Conservation (phyloP, 139 green algal species). For the Pseudopediastrum boryanum region DNA sequence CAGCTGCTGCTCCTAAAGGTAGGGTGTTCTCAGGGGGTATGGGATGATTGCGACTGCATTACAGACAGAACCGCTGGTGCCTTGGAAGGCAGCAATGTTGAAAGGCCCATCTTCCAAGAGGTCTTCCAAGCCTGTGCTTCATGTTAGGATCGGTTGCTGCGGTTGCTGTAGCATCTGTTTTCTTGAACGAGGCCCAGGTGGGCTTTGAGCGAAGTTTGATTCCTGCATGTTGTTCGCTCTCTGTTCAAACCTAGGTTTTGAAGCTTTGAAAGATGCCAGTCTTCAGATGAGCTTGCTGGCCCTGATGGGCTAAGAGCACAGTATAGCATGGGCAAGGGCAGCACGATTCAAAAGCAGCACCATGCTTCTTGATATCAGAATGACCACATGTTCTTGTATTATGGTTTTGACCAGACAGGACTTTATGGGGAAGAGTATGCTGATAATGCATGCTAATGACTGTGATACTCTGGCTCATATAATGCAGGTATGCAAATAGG, state of each 20-base stretch:
- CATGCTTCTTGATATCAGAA: neutral
- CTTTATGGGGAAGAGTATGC: neutral
- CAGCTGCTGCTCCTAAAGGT: conserved; percentile 1
- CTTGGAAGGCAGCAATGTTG: neutral
- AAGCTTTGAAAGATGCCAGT: no score
- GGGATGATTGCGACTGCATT: neutral
- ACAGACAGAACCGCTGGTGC: neutral
- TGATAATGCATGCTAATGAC: conserved; percentile 16
- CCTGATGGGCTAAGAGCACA: no score
- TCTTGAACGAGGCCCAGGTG: no score
- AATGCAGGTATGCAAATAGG: conserved; percentile 40
- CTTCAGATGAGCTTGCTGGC: no score
- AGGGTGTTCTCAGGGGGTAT: no score
- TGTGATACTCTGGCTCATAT: conserved; percentile 1
- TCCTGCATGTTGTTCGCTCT: no score
- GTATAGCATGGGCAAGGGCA: no score
- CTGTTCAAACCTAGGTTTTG: no score
- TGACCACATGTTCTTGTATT: neutral
- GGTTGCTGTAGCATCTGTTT: neutral
- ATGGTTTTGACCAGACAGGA: neutral
- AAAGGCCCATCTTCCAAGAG: neutral
- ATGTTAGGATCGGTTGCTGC: neutral
- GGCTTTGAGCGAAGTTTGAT: no score
- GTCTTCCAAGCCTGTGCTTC: neutral
- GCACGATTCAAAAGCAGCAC: no score